Evolutionary conservation across 768 basidiomycete genomes (phyloP).

Genomic region (Agaricus subrufescens): DNA sequence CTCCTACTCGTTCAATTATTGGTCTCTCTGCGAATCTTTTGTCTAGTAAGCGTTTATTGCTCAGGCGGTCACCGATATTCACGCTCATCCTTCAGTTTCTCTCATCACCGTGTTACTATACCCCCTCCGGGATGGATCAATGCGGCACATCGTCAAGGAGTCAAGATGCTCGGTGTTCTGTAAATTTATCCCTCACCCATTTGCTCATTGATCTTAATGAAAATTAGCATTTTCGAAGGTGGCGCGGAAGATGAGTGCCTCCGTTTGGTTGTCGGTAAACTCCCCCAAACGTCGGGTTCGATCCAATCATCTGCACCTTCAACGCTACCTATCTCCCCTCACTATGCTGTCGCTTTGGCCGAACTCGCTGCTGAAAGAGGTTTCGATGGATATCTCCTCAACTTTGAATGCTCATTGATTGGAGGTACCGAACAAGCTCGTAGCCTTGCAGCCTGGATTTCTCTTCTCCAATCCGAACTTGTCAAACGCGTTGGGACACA

Average conservation of each 20-base stretch:
- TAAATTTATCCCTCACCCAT: slow-evolving; percentile 21
- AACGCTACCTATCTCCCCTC: slow-evolving; percentile 52
- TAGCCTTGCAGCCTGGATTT: slow-evolving; percentile 65
- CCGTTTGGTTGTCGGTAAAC: slow-evolving; percentile 56
- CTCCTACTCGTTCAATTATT: slow-evolving; percentile 80
- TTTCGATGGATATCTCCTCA: slow-evolving; percentile 82
- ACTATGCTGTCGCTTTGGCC: slow-evolving; percentile 67
- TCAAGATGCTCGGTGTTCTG: slow-evolving; percentile 77
- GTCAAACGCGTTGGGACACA: slow-evolving; percentile 57
- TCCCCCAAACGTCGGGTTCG: slow-evolving; percentile 45
- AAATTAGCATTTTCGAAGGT: slow-evolving; percentile 57
- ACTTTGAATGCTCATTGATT: slow-evolving; percentile 58
- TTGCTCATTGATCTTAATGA: not conserved
- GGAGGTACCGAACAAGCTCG: slow-evolving; percentile 54
- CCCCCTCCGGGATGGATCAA: slow-evolving; percentile 79
- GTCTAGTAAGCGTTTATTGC: slow-evolving; percentile 54
- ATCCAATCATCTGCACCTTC: slow-evolving; percentile 19
- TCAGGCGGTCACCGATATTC: not conserved
- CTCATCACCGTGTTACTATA: slow-evolving; percentile 74
- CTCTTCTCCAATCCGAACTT: slow-evolving; percentile 56
- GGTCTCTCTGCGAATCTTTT: slow-evolving; percentile 64
- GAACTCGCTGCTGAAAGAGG: slow-evolving; percentile 68
- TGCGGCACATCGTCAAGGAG: slow-evolving; percentile 75
- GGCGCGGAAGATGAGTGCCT: slow-evolving; percentile 55
- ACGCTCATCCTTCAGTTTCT: slow-evolving; percentile 48